Conservation (phyloP, 2,329 filamentous ascomycete genomes). For the Stagonosporopsis chrysanthemi region DNA sequence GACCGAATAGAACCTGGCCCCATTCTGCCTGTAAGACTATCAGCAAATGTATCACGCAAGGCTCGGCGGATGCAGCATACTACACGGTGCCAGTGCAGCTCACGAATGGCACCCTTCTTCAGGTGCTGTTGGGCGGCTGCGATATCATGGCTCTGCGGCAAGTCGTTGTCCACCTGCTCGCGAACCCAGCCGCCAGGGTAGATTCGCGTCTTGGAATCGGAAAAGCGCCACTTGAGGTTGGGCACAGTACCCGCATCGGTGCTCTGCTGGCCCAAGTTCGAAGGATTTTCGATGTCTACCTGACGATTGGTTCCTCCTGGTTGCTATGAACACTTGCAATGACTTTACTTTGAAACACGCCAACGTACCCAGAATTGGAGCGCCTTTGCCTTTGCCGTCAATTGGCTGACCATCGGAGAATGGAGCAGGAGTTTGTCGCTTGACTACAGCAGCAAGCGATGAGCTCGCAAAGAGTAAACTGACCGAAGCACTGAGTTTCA, state of each 20-base stretch:
- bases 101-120: constrained; percentile 70
- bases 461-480: constrained; percentile 22
- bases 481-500: background rate
- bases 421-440: constrained; percentile 33
- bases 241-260: constrained; percentile 71
- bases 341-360: background rate
- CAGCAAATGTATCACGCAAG: background rate
- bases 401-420: constrained; percentile 65
- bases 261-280: constrained; percentile 66
- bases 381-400: constrained; percentile 65
- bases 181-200: constrained; percentile 71
- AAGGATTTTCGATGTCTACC: constrained; percentile 69
- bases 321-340: background rate
- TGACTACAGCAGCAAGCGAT: constrained; percentile 31
- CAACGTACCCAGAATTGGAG: constrained; percentile 62
- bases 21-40: constrained; percentile 60
- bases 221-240: constrained; percentile 74
- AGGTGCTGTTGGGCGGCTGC: constrained; percentile 73
- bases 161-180: constrained; percentile 71
- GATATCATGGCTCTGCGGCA: constrained; percentile 71
- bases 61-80: background rate
- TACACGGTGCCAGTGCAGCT: constrained; percentile 73
- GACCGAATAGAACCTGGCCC: constrained; percentile 68
- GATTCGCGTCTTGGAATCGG: constrained; percentile 69
- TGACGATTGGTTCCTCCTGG: constrained; percentile 69